phyloP scores from a whole-genome alignment of 2,329 filamentous ascomycete species.

The Monilinia polystroma region DNA sequence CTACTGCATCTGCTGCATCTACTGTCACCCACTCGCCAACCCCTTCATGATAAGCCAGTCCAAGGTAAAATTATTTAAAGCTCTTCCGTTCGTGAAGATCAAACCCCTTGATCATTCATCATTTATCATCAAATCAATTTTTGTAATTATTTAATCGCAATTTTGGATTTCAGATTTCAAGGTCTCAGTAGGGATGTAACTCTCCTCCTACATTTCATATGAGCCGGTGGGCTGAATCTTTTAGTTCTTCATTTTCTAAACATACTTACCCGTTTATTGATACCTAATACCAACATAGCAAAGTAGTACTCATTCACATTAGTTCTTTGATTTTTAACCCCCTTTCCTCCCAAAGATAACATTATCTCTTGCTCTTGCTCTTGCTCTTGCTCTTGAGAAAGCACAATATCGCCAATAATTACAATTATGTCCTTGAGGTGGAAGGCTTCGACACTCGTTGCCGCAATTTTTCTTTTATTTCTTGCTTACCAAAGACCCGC shows the following conservation, averaged over 20 bases:
- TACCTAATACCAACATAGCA: too few species aligned
- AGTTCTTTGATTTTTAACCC: too few species aligned
- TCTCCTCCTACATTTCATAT: background rate
- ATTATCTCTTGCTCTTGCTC: too few species aligned
- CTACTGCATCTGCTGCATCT: too few species aligned
- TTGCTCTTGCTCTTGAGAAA: background rate
- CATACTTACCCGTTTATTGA: background rate
- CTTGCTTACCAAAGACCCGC: background rate
- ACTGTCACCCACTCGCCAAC: too few species aligned
- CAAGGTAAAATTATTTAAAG: background rate
- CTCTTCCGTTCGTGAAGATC: background rate
- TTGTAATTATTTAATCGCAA: background rate
- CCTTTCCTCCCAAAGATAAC: too few species aligned
- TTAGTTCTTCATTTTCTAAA: background rate
- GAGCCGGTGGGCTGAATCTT: background rate
- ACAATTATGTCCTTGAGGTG: slow-evolving; percentile 11
- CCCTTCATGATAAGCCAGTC: too few species aligned
- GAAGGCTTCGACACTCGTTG: background rate
- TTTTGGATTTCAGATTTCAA: background rate
- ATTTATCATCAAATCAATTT: background rate
- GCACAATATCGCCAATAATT: background rate
- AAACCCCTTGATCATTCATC: background rate
- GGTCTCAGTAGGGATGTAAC: background rate
- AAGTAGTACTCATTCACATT: too few species aligned
- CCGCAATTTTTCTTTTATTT: slow-evolving; percentile 12